Percentiles rank a stretch among this genome's conserved stretches.
These are phyloP conservation scores for Cladosporium sp. DNA, from an alignment of 2,329 filamentous ascomycete species.

Conservation along the genomic window DNA sequence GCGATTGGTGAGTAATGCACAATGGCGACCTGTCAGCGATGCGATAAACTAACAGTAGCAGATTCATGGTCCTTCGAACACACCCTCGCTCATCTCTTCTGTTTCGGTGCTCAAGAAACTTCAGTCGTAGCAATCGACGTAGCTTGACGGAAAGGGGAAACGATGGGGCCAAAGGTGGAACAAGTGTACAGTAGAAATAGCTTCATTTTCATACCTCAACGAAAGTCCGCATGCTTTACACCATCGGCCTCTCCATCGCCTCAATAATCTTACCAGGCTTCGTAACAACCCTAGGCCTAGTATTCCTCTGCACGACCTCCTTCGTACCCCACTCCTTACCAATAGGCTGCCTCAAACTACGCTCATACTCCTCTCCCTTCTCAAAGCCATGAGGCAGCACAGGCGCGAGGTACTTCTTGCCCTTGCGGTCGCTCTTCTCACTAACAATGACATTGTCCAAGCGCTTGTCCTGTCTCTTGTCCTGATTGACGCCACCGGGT, in stretches of 20 bases:
- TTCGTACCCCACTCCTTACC: constrained; percentile 98
- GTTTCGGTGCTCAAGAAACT: too few species aligned
- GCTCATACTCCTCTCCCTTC: constrained; percentile 83
- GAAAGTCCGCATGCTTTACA: constrained; percentile 37
- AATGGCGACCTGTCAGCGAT: too few species aligned
- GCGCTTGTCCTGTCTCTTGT: constrained; percentile 69
- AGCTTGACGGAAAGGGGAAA: too few species aligned
- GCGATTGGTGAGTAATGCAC: too few species aligned
- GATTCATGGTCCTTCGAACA: too few species aligned
- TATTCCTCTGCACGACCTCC: constrained; percentile 84
- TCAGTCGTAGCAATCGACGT: too few species aligned
- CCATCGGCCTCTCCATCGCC: constrained; percentile 77
- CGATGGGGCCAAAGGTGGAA: too few species aligned
- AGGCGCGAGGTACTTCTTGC: constrained; percentile 81
- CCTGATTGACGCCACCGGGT: constrained; percentile 69
- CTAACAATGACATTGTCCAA: constrained; percentile 86
- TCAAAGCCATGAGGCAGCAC: constrained; percentile 89
- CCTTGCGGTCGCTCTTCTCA: constrained; percentile 90
- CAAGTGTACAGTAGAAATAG: too few species aligned
- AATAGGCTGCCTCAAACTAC: constrained; percentile 80
- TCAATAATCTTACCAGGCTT: constrained; percentile 83
- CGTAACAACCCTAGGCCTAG: constrained; percentile 84
- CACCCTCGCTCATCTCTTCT: too few species aligned
- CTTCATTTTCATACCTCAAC: too few species aligned
- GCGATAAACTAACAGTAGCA: too few species aligned